phyloP scores from a whole-genome alignment of 2,329 filamentous ascomycete species.

The Lachnum nothofagi region DNA sequence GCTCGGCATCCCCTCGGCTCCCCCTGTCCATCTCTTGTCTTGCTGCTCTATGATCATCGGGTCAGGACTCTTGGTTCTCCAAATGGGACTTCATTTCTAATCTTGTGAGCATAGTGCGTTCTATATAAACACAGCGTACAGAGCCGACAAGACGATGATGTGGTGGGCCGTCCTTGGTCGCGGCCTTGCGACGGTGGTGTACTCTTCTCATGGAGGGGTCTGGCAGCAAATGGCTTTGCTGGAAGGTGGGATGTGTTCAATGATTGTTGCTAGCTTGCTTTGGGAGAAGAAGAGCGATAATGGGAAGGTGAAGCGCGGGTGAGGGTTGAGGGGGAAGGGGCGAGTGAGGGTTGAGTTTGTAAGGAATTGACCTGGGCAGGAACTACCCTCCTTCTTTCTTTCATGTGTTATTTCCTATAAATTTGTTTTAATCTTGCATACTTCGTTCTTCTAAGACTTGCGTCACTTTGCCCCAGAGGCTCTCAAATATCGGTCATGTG shows the following conservation, averaged over 20 bases:
- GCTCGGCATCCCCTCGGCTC: neutral
- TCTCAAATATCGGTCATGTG: no score
- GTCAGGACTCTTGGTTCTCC: neutral
- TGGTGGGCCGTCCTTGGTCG: neutral
- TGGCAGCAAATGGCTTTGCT: neutral
- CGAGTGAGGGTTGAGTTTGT: neutral
- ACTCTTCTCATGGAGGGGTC: neutral
- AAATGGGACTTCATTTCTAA: no score
- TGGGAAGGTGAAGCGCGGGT: neutral
- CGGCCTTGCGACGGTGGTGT: neutral
- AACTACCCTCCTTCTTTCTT: no score
- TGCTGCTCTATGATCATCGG: neutral
- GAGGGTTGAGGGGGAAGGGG: neutral
- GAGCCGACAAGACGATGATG: neutral
- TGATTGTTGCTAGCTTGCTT: neutral
- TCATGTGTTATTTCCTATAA: no score
- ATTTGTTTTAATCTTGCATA: no score
- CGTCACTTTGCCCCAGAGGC: no score
- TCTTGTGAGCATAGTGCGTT: neutral
- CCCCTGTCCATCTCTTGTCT: neutral
- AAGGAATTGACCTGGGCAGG: no score
- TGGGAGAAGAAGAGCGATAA: neutral
- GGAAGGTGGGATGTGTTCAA: neutral
- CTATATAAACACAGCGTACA: neutral
- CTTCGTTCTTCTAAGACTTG: no score